phyloP scores from a whole-genome alignment of 2,329 filamentous ascomycete genomes.

The Trichoderma hamatum region DNA sequence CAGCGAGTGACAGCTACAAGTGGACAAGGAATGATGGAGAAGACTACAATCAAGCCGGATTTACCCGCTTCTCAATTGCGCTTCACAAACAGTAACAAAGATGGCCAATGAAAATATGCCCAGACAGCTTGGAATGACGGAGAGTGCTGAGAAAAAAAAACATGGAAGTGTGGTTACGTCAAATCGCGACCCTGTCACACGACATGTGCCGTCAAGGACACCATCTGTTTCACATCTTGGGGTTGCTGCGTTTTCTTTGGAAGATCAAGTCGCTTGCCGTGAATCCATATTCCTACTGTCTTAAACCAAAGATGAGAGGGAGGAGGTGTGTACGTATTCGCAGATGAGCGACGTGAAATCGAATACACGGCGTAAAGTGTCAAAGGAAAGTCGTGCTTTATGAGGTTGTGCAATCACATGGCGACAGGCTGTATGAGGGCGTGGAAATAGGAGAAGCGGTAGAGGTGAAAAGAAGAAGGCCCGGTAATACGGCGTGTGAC shows the following conservation, averaged over 20 bases:
- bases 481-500: conserved; percentile 13
- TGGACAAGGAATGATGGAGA: background rate
- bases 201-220: conserved; percentile 21
- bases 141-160: background rate
- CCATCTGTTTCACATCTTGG: conserved; percentile 25
- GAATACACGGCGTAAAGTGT: conserved; percentile 6
- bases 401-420: conserved; percentile 16
- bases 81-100: background rate
- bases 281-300: background rate
- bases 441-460: background rate
- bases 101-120: background rate
- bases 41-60: background rate
- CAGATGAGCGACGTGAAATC: background rate
- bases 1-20: background rate
- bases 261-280: conserved; percentile 27
- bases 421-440: conserved; percentile 13
- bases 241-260: conserved; percentile 25
- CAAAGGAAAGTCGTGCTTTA: conserved; percentile 17
- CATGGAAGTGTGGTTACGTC: conserved; percentile 1
- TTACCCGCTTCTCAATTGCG: background rate
- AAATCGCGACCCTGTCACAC: background rate
- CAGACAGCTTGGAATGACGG: background rate
- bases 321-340: background rate
- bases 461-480: background rate
- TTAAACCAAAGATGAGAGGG: background rate